These are phyloP conservation scores for Ophiostoma tasmaniense DNA, from an alignment of 2,329 filamentous ascomycete species.

Conservation along the genomic window DNA sequence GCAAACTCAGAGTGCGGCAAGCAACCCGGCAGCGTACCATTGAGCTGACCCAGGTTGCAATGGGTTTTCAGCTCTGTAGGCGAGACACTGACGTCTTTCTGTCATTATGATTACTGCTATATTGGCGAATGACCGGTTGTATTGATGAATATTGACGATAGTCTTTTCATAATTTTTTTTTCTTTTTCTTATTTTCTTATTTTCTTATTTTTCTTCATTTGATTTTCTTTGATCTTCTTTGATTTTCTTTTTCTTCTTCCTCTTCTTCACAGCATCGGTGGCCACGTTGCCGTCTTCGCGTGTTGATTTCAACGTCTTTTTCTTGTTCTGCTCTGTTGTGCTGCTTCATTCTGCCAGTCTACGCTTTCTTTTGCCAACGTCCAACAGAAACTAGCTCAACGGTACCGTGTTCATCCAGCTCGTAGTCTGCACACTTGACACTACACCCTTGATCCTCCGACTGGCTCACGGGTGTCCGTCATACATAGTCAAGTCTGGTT, in stretches of 20 bases:
- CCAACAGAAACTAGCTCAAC: background rate
- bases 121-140: background rate
- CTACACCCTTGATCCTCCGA: too few species aligned
- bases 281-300: background rate
- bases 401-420: too few species aligned
- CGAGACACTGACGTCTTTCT: background rate
- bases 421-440: too few species aligned
- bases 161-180: background rate
- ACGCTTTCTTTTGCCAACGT: background rate
- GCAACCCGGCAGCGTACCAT: background rate
- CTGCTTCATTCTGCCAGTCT: background rate
- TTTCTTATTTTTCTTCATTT: background rate
- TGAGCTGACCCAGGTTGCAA: background rate
- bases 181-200: background rate
- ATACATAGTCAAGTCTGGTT: too few species aligned
- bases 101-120: background rate
- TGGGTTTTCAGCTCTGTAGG: background rate
- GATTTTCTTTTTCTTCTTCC: background rate
- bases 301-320: background rate
- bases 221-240: background rate
- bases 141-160: background rate
- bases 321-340: background rate
- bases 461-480: too few species aligned
- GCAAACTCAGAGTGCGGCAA: background rate
- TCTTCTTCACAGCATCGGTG: background rate